Conservation (phyloP, 176 grass and related monocot species). For the Hsuehochloa calcarea region DNA sequence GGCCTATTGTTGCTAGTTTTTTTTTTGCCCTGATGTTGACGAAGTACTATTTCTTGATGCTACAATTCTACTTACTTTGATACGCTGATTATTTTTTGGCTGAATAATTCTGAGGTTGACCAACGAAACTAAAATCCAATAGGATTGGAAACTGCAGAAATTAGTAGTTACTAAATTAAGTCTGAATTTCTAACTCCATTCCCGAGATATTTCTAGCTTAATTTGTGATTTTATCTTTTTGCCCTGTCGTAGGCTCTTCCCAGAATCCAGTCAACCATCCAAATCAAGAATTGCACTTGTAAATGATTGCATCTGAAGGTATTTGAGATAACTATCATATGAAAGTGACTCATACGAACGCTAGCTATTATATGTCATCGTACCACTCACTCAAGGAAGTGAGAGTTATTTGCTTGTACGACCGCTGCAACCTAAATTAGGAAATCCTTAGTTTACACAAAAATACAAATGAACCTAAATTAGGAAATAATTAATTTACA, state of each 20-base stretch:
- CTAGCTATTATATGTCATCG: background rate
- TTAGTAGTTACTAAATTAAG: background rate
- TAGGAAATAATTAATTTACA: background rate
- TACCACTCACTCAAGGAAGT: background rate
- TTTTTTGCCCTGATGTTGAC: background rate
- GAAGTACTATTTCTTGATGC: background rate
- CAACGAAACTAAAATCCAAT: background rate
- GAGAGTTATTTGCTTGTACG: background rate
- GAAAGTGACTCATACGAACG: background rate
- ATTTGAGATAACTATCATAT: background rate
- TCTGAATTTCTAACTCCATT: background rate
- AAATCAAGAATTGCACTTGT: background rate
- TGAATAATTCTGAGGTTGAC: background rate
- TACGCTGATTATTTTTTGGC: background rate
- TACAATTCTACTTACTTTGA: background rate
- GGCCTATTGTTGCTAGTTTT: background rate
- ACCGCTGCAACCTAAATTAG: background rate
- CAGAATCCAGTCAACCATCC: background rate
- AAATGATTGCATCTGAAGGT: conserved; percentile 29
- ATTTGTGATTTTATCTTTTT: background rate
- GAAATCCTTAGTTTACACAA: background rate
- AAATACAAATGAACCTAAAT: background rate
- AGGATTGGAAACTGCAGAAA: background rate
- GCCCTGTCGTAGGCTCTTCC: background rate
- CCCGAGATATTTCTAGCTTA: background rate